phyloP scores from a whole-genome alignment of 2,329 filamentous ascomycete species.

The Coleophoma cylindrospora region DNA sequence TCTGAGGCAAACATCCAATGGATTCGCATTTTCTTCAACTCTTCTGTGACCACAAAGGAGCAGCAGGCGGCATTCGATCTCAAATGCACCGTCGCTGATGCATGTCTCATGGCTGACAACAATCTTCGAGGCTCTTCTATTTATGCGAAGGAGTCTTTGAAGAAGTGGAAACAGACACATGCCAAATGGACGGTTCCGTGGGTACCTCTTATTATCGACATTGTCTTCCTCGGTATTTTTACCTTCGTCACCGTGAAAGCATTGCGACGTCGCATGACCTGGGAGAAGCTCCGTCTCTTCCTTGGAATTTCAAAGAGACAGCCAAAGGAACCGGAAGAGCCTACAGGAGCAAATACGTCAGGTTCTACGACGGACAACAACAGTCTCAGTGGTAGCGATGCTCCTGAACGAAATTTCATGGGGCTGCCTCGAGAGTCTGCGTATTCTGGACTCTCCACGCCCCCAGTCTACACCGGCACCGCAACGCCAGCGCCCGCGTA shows the following conservation, averaged over 20 bases:
- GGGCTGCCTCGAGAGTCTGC: neutral
- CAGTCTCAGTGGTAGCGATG: neutral
- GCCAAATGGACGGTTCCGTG: conserved; percentile 3
- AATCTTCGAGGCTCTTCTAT: conserved; percentile 8
- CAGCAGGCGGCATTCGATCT: conserved; percentile 19
- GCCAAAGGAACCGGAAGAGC: neutral
- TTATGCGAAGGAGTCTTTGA: conserved; percentile 4
- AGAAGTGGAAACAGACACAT: conserved; percentile 6
- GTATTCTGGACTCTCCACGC: neutral
- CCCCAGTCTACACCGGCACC: conserved; percentile 2
- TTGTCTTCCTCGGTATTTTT: conserved; percentile 1
- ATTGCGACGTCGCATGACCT: conserved; percentile 1
- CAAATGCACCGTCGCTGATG: conserved; percentile 23
- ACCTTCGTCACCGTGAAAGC: conserved; percentile 1
- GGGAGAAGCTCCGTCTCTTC: neutral
- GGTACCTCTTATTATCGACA: conserved; percentile 4
- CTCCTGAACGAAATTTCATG: neutral
- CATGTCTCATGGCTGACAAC: conserved; percentile 24
- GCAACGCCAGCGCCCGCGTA: conserved; percentile 4
- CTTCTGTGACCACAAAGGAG: conserved; percentile 31
- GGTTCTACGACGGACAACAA: neutral
- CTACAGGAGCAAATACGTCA: neutral
- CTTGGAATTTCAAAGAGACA: conserved; percentile 1
- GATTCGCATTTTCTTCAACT: conserved; percentile 45
- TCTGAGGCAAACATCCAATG: conserved; percentile 37